Percentiles rank a stretch among this genome's conserved stretches.
These are phyloP conservation scores for Pseudocercospora pini-densiflorae DNA, from an alignment of 2,329 filamentous ascomycete genomes.

Conservation along the genomic window DNA sequence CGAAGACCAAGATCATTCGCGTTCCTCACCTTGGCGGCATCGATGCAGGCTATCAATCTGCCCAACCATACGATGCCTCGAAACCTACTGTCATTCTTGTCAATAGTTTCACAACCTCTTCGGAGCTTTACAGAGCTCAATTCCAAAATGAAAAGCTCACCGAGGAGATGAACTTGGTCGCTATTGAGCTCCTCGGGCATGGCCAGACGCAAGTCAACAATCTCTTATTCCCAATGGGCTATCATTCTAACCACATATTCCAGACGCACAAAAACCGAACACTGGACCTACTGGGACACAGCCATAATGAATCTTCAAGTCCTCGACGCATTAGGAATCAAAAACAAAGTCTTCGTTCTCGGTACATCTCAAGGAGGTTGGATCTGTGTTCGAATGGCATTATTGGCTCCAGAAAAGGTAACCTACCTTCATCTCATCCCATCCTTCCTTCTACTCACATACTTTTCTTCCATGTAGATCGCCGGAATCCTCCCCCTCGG, in stretches of 20 bases:
- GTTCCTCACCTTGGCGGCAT: slow-evolving; percentile 58
- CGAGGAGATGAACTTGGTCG: slow-evolving; percentile 54
- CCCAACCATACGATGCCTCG: slow-evolving; percentile 38
- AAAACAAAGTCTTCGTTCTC: slow-evolving; percentile 51
- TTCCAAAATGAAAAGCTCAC: slow-evolving; percentile 37
- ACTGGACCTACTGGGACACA: slow-evolving; percentile 62
- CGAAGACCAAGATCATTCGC: slow-evolving; percentile 44
- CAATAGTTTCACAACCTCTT: slow-evolving; percentile 57
- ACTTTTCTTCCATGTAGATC: slow-evolving; percentile 43
- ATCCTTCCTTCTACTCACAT: too few species aligned
- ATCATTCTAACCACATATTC: neutral
- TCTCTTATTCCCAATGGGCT: too few species aligned
- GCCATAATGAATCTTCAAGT: slow-evolving; percentile 45
- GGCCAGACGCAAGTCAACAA: slow-evolving; percentile 46
- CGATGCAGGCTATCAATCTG: slow-evolving; percentile 53
- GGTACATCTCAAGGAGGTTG: slow-evolving; percentile 61
- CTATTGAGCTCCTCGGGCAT: slow-evolving; percentile 60
- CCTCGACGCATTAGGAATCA: slow-evolving; percentile 46
- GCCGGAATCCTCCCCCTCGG: slow-evolving; percentile 57
- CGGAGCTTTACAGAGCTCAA: slow-evolving; percentile 45
- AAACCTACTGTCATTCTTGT: slow-evolving; percentile 59
- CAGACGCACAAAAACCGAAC: slow-evolving; percentile 44
- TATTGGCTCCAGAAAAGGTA: slow-evolving; percentile 54
- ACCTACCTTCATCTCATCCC: neutral
- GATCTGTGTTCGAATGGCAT: slow-evolving; percentile 57